Base-by-base conservation (phyloP, 2,329 filamentous ascomycete genomes). In the Phaeophleospora eucalypticola region DNA sequence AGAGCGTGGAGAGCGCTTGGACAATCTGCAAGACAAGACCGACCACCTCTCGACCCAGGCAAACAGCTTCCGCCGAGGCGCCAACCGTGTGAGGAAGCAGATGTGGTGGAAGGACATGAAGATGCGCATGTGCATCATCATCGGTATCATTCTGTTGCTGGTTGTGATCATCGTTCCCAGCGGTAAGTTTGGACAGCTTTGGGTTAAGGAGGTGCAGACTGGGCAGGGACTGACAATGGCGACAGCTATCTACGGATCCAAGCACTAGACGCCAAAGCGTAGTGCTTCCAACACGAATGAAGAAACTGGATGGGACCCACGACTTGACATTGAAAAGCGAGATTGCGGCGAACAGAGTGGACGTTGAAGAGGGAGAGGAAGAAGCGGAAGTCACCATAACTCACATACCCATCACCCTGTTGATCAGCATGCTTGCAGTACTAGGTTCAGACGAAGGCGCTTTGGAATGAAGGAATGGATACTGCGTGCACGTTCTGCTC, bases 41-140 rank as follows among this genome's bases (percentile, higher is more conserved):
- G 73, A 96, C 75, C 94, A 95, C 73, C 80, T 98, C 59, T 90
- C 90, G 51, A 82, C 85, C 54, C 95, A 90, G 29, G 91, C 93
- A 49, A 89, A 95, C 70, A 89, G 89, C 54, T 98, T 98, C 81
- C 88, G 90, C 64, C 85, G 90, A 59, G 91, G 93, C 57, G 93
- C 94, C 71, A 98, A 97, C 78, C 80, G 89, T 63, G 91, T 98
- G 61, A 84, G 93, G 71, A 76, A 76, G 71, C 84, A 95, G 72
- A 97, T 97, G 91, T 97, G 91, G 91, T 97, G 90, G 91, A 97
- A 97, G 81, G 91, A 97, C 67, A 95, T 96, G 89, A 97, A 97
- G 83, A 98, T 98, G 93, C 84, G 93, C 71, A 93, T 96, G 78
- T 97, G 91, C 74, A 77, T 98, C 61, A 86, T 95, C 66, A 78